Base-by-base conservation (phyloP, 257 asterid genomes). In the Solanum clarkiae region DNA sequence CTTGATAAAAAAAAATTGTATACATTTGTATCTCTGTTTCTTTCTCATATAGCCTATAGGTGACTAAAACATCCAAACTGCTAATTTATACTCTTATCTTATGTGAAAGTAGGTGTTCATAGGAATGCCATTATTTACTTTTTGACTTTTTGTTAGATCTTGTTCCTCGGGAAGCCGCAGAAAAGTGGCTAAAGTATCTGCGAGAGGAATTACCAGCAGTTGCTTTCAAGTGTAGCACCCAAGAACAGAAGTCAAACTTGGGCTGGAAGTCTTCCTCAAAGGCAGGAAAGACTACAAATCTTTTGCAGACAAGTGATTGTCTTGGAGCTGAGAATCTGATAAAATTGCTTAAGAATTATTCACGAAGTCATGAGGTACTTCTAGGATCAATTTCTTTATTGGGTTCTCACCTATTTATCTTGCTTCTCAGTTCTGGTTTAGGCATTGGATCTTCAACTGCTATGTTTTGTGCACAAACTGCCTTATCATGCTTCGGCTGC, bases 191-290 rank as follows among this genome's bases (percentile, higher is more conserved):
- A 85, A 92, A 92, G 90, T 96, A 96, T 91, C 94, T 95, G 7
- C 91, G 98, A 80, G 99, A 95, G 90, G 99, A 96, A 89, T 85
- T 94, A 80, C 99, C 99, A 20, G 60, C 99, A 68, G 97, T 95
- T 88, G 98, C 98, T 80, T 96, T 96, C 74, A 96, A 95, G 87
- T 93, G 97, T 90, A 96, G 97, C 89, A 96, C 99, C 74, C 99
- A 95, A 89, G 95, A 96, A 85, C 99, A 97, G 90, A 95, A 93
- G 86, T 89, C 97, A 59, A 94, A 97, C 86, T 93, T 97, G 85
- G 97, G 98, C 15, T 95, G 99, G 99, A 96, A 96, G 90, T 92
- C 97, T 87, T 90, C 92, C 82, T 89, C 91, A 22, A 94, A 90
- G 88, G 88, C 84, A 40, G 86, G 87, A 36, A 94, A 95, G 88